phyloP scores from a whole-genome alignment of 1,284 basidiomycete species.

The Ustilago xerochloae region DNA sequence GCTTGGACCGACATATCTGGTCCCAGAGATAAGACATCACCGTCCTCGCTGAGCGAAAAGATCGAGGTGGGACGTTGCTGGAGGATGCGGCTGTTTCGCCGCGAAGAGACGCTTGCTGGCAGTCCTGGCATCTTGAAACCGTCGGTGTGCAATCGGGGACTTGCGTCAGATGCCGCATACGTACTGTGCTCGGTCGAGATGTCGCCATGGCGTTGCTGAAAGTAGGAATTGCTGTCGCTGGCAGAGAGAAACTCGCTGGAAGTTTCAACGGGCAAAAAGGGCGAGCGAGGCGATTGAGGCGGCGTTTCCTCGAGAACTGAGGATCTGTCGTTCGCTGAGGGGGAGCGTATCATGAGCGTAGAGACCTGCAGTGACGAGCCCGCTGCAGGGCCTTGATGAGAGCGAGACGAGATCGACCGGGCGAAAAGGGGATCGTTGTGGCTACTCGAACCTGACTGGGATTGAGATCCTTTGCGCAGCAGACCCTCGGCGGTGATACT shows the following conservation, averaged over 20 bases:
- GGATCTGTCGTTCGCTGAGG: slow-evolving; percentile 9
- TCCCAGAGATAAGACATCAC: slow-evolving; percentile 13
- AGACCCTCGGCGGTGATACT: slow-evolving; percentile 1
- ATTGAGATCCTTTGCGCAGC: slow-evolving; percentile 3
- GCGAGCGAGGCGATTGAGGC: slow-evolving; percentile 21
- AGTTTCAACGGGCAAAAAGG: not conserved
- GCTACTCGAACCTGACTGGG: slow-evolving; percentile 1
- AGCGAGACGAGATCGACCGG: slow-evolving; percentile 25
- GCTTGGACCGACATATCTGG: slow-evolving; percentile 22
- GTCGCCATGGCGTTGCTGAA: slow-evolving; percentile 20
- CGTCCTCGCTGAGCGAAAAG: slow-evolving; percentile 38
- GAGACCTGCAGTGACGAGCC: slow-evolving; percentile 13
- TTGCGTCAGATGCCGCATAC: slow-evolving; percentile 12
- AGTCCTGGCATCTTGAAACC: slow-evolving; percentile 36
- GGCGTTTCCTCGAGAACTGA: not conserved
- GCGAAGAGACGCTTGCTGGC: slow-evolving; percentile 31
- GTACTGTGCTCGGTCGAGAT: slow-evolving; percentile 14
- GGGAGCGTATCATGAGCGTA: slow-evolving; percentile 9
- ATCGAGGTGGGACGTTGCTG: slow-evolving; percentile 26
- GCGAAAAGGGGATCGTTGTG: slow-evolving; percentile 9
- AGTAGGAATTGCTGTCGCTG: slow-evolving; percentile 22
- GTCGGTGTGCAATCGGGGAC: slow-evolving; percentile 17
- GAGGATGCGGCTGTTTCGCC: slow-evolving; percentile 29
- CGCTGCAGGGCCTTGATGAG: slow-evolving; percentile 13
- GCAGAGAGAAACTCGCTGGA: slow-evolving; percentile 5